Evolutionary conservation across 1,139 yeast species (phyloP).

Genomic region (Suhomyces chickasaworum): DNA sequence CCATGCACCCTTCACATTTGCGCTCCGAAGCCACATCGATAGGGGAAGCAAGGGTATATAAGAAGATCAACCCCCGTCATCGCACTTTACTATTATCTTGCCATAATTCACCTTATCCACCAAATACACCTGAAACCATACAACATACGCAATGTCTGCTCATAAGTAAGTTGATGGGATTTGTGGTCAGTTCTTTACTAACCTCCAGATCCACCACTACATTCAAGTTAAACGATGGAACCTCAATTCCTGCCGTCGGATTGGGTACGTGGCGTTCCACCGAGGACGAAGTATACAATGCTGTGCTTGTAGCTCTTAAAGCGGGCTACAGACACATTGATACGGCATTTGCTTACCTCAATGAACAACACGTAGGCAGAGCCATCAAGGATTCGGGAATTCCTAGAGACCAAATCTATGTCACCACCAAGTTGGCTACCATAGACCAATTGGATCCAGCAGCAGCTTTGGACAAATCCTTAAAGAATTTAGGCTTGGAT

Average conservation of each 20-base stretch:
- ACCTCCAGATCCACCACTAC: constrained; percentile 10
- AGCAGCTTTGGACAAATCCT: constrained; percentile 60
- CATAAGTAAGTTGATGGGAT: constrained; percentile 4
- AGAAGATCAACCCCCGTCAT: neutral
- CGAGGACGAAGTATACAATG: constrained; percentile 56
- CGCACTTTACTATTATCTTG: neutral
- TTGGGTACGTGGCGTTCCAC: constrained; percentile 59
- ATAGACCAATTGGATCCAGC: constrained; percentile 63
- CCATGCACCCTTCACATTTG: neutral
- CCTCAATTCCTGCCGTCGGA: constrained; percentile 56
- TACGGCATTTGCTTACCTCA: constrained; percentile 68
- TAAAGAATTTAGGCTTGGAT: constrained; percentile 68
- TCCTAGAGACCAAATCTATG: constrained; percentile 68
- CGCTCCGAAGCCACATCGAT: constrained; percentile 1
- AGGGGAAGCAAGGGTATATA: neutral
- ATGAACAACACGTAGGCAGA: constrained; percentile 67
- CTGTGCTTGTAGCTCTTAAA: constrained; percentile 45
- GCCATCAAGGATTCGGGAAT: constrained; percentile 66
- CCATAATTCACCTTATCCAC: no score
- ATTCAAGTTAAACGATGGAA: constrained; percentile 24
- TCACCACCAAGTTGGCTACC: constrained; percentile 82
- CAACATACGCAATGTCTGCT: constrained; percentile 3
- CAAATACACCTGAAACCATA: no score
- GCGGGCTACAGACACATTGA: constrained; percentile 80
- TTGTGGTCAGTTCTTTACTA: neutral